Base-by-base conservation (phyloP, 441 rosid species). In the Isatis lusitanica region DNA sequence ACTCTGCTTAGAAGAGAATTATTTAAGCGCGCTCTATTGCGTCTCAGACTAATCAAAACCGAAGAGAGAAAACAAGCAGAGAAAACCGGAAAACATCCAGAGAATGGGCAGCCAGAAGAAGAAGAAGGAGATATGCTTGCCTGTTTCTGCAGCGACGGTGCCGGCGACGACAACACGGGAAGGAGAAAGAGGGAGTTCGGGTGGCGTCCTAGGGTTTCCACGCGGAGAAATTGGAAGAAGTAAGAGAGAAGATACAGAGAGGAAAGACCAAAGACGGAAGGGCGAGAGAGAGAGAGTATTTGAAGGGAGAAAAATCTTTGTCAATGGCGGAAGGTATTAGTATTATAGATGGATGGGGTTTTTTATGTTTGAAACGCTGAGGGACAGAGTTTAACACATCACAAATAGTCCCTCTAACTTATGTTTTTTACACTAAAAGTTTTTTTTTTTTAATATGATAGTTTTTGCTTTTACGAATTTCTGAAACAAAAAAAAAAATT, bases 171-270 rank as follows among this genome's bases (percentile, higher is more conserved):
- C 13, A 30, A 9, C 16, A 21, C 21, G 15, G 43, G 24, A 9
- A 13, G 4, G n/a, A 73, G 65, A 44, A 56, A 3, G 52, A 36
- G 53, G 68, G 74, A 72, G 11, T 68, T 63, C 18, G 64, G 30
- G 63, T 30, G 42, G 39, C 10, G 70, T 44, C 67, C 43, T 71
- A 66, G 70, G 74, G 59, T 53, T 59, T 16, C 10, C 18, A 52
- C 61, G 18, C 46, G 74, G 79, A 65, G 66, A 57, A 35, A 69
- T 30, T 66, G 66, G 59, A 70, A 40, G 80, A 78, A 73, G 84
- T 3, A 21, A 21, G 24, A 21, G 24, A 21, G 24, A 21, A 21
- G 24, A 8, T 2, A 9, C 35, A 74, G 63, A 70, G 16, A 42
- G 35, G 44, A 11, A 65, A 9, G 52, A 15, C 5, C n/a, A 5